Evolutionary conservation across 495 filamentous ascomycete genomes (phyloP).

Genomic region (Terfezia boudieri): DNA sequence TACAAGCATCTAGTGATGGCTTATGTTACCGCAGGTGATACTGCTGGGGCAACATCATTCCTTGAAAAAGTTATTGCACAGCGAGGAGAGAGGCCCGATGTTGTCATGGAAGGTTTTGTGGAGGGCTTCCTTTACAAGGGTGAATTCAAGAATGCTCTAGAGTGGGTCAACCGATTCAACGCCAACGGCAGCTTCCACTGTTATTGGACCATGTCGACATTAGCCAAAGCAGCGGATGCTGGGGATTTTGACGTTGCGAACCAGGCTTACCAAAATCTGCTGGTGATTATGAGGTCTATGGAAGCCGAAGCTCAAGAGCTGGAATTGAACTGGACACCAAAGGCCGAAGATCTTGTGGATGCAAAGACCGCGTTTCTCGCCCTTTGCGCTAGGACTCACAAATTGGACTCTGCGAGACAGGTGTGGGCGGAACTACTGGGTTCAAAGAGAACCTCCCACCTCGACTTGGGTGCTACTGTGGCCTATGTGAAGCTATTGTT

Average conservation of each 20-base stretch:
- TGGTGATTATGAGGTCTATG: not conserved
- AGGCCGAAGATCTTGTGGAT: not conserved
- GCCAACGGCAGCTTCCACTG: constrained; percentile 9
- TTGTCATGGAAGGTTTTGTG: constrained; percentile 54
- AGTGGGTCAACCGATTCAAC: constrained; percentile 34
- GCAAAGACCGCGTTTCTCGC: constrained; percentile 71
- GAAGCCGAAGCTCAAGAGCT: not conserved
- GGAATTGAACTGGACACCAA: not conserved
- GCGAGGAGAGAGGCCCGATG: constrained; percentile 38
- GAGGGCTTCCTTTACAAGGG: constrained; percentile 41
- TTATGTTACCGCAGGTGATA: constrained; percentile 56
- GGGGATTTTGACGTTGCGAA: constrained; percentile 44
- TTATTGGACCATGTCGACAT: constrained; percentile 27
- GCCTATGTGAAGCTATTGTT: constrained; percentile 68
- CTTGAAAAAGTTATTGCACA: constrained; percentile 47
- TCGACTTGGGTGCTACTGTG: constrained; percentile 32
- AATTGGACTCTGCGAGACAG: constrained; percentile 44
- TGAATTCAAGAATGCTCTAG: constrained; percentile 42
- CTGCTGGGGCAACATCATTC: constrained; percentile 60
- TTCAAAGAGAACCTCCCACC: constrained; percentile 46
- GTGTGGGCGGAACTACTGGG: constrained; percentile 26
- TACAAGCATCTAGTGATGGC: constrained; percentile 76
- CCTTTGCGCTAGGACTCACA: constrained; percentile 55
- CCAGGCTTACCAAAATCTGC: constrained; percentile 5
- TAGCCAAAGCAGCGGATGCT: constrained; percentile 44